Evolutionary conservation across 2,329 filamentous ascomycete species (phyloP), one percentile per base, ranked within the genome.

Genomic region (Teratosphaeria gauchensis): DNA sequence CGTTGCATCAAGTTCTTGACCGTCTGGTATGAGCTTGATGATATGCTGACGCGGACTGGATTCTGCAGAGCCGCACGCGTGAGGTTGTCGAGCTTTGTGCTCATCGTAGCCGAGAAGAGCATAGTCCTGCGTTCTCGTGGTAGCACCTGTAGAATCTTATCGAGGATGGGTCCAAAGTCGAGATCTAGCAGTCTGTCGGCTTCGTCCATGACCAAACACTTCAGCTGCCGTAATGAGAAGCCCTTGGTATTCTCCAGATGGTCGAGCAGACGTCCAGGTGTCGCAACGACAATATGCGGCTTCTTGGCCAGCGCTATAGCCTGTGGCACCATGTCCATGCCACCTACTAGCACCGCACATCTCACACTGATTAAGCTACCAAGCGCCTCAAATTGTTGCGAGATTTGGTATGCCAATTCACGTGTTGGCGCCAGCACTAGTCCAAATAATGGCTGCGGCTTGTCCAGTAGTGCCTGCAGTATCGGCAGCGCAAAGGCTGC

Each of bases 191-290:
- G 80, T 59, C 92, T 81, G 73, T 97, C 92, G 28, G 92, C 92
- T 76, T 96, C 92, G 70, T 96, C 92, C 84, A 97, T 91, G 62
- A 96, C 92, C 3, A 97, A 79, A 70, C 92, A 96, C 69, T 92
- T 92, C 42, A 96, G 78, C 3, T 82, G 81, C 32, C 88, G 83
- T 54, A 97, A 77, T 1, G 88, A 92, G 75, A 99, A 97, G 11
- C 94, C 92, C 74, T 96, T 96, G 1, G 94, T 99, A 75, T 96
- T 96, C 72, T 97, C 91, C 8, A 97, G 78, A 67, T 99, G 94
- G 68, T 97, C 94, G 4, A 96, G 79, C 24, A 96, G 77, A 58
- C 92, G 84, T 56, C 92, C 92, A 0, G 92, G 92, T 0, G 92
- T 96, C 0, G 92, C 92, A 46, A 97, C 92, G 24, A 97, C 80